These are phyloP conservation scores for Limonium bicolor DNA, from an alignment of 148 eudicot genomes.

Conservation along the genomic window DNA sequence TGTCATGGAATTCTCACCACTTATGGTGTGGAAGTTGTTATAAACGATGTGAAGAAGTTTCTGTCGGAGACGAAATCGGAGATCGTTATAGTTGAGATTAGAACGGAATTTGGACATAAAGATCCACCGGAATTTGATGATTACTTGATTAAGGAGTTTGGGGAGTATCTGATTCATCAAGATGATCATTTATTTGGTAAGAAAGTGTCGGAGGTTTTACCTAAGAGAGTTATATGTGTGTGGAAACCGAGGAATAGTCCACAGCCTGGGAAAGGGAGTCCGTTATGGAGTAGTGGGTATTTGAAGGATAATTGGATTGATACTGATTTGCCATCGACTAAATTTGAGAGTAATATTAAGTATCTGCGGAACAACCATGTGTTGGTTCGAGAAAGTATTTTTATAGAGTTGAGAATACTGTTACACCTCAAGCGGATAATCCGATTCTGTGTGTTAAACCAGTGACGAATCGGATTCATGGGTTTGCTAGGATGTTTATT, in stretches of 20 bases:
- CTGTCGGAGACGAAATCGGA: slow-evolving; percentile 68
- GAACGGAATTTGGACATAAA: slow-evolving; percentile 77
- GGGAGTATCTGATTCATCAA: slow-evolving; percentile 62
- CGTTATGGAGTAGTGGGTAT: slow-evolving; percentile 57
- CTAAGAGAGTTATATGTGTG: slow-evolving; percentile 59
- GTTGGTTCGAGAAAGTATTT: slow-evolving; percentile 41
- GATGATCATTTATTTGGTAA: slow-evolving; percentile 60
- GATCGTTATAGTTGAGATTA: slow-evolving; percentile 70
- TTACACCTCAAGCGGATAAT: slow-evolving; percentile 85
- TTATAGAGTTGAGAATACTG: slow-evolving; percentile 87
- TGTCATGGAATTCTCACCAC: slow-evolving; percentile 76
- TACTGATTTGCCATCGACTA: slow-evolving; percentile 73
- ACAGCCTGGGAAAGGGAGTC: slow-evolving; percentile 33
- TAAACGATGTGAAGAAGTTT: slow-evolving; percentile 52
- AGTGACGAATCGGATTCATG: slow-evolving; percentile 66
- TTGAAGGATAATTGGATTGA: slow-evolving; percentile 88
- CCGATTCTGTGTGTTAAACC: slow-evolving; percentile 73
- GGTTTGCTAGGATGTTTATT: slow-evolving; percentile 61
- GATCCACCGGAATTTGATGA: slow-evolving; percentile 79
- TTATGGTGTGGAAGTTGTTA: slow-evolving; percentile 56
- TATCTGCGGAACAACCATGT: slow-evolving; percentile 53
- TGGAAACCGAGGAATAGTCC: slow-evolving; percentile 77
- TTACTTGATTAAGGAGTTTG: slow-evolving; percentile 53
- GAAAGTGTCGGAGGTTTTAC: slow-evolving; percentile 57
- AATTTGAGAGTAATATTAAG: slow-evolving; percentile 79